Evolutionary conservation across 2,329 filamentous ascomycete species (phyloP).

Genomic region (Botryotinia narcissicola): DNA sequence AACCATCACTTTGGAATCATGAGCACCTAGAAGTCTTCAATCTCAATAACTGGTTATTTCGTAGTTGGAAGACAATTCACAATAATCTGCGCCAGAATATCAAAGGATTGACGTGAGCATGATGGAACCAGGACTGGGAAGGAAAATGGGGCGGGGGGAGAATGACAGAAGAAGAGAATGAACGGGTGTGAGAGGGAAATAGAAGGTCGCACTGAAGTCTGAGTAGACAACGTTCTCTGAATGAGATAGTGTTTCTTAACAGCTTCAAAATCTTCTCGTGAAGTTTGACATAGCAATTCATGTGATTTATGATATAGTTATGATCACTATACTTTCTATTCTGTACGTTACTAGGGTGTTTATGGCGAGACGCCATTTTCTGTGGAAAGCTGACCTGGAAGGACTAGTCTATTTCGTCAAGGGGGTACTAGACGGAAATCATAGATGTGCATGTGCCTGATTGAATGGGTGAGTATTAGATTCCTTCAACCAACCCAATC

Average conservation of each 20-base stretch:
- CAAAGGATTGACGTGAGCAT: neutral
- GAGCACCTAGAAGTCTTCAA: no score
- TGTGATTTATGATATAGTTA: neutral
- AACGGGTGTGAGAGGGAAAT: neutral
- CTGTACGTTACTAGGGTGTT: neutral
- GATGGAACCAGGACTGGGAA: neutral
- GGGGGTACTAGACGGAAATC: neutral
- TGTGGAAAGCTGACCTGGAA: neutral
- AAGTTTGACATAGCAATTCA: neutral
- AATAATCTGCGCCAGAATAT: no score
- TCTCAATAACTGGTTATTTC: no score
- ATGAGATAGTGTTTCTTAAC: neutral
- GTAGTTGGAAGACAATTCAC: no score
- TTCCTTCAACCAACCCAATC: neutral
- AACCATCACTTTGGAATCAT: no score
- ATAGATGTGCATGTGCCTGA: neutral
- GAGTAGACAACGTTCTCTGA: conserved; percentile 8
- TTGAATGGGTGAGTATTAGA: neutral
- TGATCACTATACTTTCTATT: neutral
- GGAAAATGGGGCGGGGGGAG: neutral
- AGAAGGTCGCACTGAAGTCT: neutral
- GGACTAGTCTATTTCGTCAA: neutral
- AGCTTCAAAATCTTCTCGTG: no score
- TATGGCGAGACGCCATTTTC: neutral
- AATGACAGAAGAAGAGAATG: neutral